Conservation (phyloP, 2,329 filamentous ascomycete species). For the Didymella lethalis region DNA sequence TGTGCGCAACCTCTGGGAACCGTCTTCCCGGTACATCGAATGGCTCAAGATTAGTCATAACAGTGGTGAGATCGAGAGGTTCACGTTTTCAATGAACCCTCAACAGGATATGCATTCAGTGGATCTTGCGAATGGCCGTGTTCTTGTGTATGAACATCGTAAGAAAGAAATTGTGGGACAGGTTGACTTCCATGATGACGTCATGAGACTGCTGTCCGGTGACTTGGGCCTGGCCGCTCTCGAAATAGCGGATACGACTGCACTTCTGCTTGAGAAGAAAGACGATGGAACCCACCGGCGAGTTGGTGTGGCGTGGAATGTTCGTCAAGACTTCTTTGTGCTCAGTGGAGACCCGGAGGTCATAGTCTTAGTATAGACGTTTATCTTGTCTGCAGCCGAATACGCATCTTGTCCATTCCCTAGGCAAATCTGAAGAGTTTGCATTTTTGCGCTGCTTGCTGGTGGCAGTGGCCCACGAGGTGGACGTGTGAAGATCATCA, state of each 20-base stretch:
- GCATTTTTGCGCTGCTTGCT: no score
- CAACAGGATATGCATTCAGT: neutral
- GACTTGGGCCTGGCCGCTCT: neutral
- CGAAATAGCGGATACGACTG: neutral
- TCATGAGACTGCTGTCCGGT: neutral
- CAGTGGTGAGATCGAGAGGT: neutral
- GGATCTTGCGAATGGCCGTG: neutral
- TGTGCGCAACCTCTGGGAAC: neutral
- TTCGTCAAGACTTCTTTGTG: neutral
- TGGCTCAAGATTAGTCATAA: neutral
- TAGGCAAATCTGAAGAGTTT: no score
- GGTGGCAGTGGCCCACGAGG: no score
- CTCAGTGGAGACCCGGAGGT: neutral
- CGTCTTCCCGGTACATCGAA: neutral
- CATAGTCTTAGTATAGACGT: neutral
- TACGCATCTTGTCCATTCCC: no score
- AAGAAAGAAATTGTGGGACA: neutral
- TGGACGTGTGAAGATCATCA: no score
- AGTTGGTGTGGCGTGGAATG: neutral
- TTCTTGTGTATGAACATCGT: neutral
- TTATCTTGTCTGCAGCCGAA: no score
- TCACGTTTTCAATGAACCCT: neutral
- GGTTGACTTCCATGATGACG: neutral
- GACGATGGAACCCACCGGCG: neutral
- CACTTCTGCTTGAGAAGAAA: neutral